Evolutionary conservation across 139 green algal genomes (phyloP).

Genomic region (Astrephomene gubernaculifera): DNA sequence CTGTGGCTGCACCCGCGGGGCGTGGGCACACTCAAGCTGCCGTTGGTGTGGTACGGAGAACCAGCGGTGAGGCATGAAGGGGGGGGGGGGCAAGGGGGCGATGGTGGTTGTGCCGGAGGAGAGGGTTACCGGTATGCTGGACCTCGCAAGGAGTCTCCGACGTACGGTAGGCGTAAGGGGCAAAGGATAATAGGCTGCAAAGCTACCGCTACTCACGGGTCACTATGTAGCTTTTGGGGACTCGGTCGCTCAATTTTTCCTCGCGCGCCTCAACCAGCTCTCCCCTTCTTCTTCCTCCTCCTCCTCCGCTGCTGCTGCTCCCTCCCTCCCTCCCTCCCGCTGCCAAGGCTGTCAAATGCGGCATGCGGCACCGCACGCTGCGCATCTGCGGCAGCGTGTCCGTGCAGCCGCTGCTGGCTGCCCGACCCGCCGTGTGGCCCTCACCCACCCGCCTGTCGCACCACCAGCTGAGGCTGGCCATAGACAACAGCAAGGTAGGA

Average conservation of each 20-base stretch:
- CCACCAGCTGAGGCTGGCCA: conserved; percentile 41
- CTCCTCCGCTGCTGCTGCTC: too few relatives aligned
- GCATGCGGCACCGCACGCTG: conserved; percentile 68
- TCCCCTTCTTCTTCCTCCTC: too few relatives aligned
- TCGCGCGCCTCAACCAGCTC: too few relatives aligned
- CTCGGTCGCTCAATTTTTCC: too few relatives aligned
- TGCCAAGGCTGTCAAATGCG: conserved; percentile 40
- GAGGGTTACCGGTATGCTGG: too few relatives aligned
- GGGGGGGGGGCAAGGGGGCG: not conserved
- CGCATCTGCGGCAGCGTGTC: conserved; percentile 61
- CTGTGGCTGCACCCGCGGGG: conserved; percentile 69
- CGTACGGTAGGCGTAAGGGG: too few relatives aligned
- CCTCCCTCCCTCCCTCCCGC: too few relatives aligned
- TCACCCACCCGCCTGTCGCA: conserved; percentile 22
- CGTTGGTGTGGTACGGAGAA: conserved; percentile 69
- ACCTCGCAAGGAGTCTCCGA: too few relatives aligned
- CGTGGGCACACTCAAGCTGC: conserved; percentile 52
- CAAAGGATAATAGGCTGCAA: too few relatives aligned
- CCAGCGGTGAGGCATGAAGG: conserved; percentile 48
- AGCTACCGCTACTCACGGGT: too few relatives aligned
- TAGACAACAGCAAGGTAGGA: conserved; percentile 55
- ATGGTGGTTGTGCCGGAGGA: too few relatives aligned
- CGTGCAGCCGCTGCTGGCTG: conserved; percentile 59
- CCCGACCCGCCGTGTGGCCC: conserved; percentile 49
- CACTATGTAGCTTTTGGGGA: too few relatives aligned